phyloP scores from a whole-genome alignment of 2,329 filamentous ascomycete genomes.

The Epichloe sibirici region DNA sequence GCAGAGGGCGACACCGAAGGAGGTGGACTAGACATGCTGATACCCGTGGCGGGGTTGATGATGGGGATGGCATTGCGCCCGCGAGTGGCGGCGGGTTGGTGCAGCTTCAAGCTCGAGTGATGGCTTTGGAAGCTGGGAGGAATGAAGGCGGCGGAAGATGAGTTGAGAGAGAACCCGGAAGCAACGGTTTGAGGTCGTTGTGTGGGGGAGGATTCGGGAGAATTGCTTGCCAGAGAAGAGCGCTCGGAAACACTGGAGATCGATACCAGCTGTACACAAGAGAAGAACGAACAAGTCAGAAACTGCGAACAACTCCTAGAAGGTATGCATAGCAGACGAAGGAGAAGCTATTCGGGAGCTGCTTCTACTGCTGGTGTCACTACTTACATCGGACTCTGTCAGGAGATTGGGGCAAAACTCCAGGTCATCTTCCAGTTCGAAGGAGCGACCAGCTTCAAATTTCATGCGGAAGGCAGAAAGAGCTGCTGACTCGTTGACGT shows the following conservation, averaged over 20 bases:
- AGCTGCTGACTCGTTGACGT: conserved; percentile 65
- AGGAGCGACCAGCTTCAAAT: conserved; percentile 85
- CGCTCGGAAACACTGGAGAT: conserved; percentile 90
- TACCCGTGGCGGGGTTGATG: conserved; percentile 86
- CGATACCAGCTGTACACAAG: conserved; percentile 58
- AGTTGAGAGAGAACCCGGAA: conserved; percentile 63
- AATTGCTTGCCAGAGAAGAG: conserved; percentile 88
- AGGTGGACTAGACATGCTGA: conserved; percentile 78
- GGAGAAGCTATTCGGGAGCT: neutral
- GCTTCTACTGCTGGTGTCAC: neutral
- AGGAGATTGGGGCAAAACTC: conserved; percentile 89
- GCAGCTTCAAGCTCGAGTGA: conserved; percentile 61
- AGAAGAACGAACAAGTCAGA: conserved; percentile 22
- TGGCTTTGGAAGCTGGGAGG: conserved; percentile 55
- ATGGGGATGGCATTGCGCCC: conserved; percentile 94
- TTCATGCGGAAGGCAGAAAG: conserved; percentile 70
- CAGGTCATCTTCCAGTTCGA: conserved; percentile 91
- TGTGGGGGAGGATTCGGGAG: conserved; percentile 80
- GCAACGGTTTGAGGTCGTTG: conserved; percentile 74
- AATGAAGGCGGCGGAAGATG: conserved; percentile 52
- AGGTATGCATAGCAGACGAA: conserved; percentile 1
- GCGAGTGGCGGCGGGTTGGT: conserved; percentile 82
- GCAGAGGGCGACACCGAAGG: conserved; percentile 53
- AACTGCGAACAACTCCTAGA: neutral
- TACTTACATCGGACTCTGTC: conserved; percentile 83